Conservation (phyloP, 1,284 basidiomycete species). For the Mycosarcoma maydis region DNA sequence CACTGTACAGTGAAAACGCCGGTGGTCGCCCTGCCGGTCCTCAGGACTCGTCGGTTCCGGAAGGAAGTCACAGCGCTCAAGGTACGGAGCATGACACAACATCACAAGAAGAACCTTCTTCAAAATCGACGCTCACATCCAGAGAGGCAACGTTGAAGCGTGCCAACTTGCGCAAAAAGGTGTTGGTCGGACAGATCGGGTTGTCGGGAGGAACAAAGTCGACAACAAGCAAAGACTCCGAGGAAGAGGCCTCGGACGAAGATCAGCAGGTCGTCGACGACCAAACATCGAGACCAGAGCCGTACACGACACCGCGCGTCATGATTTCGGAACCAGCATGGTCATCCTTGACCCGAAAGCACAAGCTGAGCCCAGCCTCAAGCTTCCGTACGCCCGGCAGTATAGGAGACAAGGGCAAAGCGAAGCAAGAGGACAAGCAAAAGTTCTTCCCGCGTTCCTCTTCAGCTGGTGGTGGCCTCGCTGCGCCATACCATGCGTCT, state of each 20-base stretch:
- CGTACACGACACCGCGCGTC: slow-evolving; percentile 23
- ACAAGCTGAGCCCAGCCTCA: slow-evolving; percentile 14
- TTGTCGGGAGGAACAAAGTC: slow-evolving; percentile 25
- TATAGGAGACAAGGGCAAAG: slow-evolving; percentile 14
- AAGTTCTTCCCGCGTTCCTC: slow-evolving; percentile 49
- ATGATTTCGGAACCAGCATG: slow-evolving; percentile 43
- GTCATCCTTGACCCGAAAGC: slow-evolving; percentile 8
- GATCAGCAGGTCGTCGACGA: slow-evolving; percentile 14
- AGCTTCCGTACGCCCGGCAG: slow-evolving; percentile 18
- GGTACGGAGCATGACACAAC: slow-evolving; percentile 11
- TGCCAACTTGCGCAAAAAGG: slow-evolving; percentile 42
- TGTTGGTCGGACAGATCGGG: slow-evolving; percentile 38
- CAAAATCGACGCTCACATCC: background rate
- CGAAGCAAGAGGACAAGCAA: slow-evolving; percentile 6
- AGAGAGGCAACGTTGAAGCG: slow-evolving; percentile 12
- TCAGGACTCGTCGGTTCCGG: slow-evolving; percentile 31
- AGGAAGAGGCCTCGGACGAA: slow-evolving; percentile 7
- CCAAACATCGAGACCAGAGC: background rate
- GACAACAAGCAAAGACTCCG: background rate
- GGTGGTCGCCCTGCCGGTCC: slow-evolving; percentile 21
- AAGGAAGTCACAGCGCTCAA: slow-evolving; percentile 32
- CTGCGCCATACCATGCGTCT: slow-evolving; percentile 10
- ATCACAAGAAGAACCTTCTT: background rate
- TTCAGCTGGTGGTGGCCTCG: slow-evolving; percentile 39
- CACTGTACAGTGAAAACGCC: background rate